Conservation (phyloP, 1,284 basidiomycete genomes). For the Trichosporon ovoides region DNA sequence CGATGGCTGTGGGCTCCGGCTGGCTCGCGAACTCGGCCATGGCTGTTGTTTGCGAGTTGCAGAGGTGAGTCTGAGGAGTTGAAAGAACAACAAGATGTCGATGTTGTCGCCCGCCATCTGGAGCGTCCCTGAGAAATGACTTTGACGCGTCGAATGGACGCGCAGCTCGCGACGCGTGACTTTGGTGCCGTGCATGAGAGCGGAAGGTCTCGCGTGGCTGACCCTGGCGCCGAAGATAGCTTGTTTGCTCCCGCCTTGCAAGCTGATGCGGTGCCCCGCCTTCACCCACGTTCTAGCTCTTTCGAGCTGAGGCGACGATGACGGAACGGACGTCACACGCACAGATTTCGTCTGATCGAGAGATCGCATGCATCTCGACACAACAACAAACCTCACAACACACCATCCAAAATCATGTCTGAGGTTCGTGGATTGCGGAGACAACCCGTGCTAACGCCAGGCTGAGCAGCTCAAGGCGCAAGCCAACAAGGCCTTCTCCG, state of each 20-base stretch:
- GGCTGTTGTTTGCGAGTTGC: not conserved
- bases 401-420: conserved; percentile 13
- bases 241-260: too few relatives aligned
- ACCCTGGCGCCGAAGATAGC: too few relatives aligned
- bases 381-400: not conserved
- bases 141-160: not conserved
- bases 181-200: too few relatives aligned
- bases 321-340: not conserved
- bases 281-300: not conserved
- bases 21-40: conserved; percentile 7
- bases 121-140: not conserved
- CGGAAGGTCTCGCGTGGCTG: too few relatives aligned
- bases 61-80: conserved; percentile 3
- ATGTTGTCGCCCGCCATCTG: not conserved
- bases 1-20: conserved; percentile 32
- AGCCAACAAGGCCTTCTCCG: conserved; percentile 93
- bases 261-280: too few relatives aligned
- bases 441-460: conserved; percentile 21
- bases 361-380: not conserved
- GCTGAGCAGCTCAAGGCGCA: conserved; percentile 71
- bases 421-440: conserved; percentile 20
- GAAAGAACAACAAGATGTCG: not conserved
- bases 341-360: not conserved
- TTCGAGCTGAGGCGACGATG: not conserved
- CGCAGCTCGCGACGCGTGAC: too few relatives aligned